A percentile compares a stretch with the other conserved stretches of the same genome.
Evolutionary conservation across 2,329 filamentous ascomycete species (phyloP).

Genomic region (Trichophyton equinum): DNA sequence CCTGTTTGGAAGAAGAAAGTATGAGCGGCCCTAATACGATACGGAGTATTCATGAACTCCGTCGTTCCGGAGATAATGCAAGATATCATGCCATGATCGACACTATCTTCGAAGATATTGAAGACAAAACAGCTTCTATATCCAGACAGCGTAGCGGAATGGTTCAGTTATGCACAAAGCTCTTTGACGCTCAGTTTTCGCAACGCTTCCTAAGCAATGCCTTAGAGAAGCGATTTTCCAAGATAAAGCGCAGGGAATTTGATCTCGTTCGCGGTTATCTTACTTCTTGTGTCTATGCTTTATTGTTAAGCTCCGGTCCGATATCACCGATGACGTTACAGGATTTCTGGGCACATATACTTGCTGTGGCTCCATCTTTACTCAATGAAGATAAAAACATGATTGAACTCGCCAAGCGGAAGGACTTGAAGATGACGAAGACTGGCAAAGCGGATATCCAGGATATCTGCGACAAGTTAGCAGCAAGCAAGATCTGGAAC

Average conservation of each 20-base stretch:
- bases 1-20: slow-evolving; percentile 37
- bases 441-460: slow-evolving; percentile 21
- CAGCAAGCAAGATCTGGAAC: slow-evolving; percentile 17
- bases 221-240: slow-evolving; percentile 56
- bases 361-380: slow-evolving; percentile 19
- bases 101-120: slow-evolving; percentile 47
- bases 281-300: slow-evolving; percentile 22
- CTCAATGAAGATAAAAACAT: slow-evolving; percentile 22
- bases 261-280: slow-evolving; percentile 36
- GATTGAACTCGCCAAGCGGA: slow-evolving; percentile 15
- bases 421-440: slow-evolving; percentile 20
- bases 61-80: slow-evolving; percentile 45
- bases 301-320: slow-evolving; percentile 20
- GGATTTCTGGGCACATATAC: slow-evolving; percentile 22
- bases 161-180: slow-evolving; percentile 43
- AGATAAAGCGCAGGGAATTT: slow-evolving; percentile 45
- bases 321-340: slow-evolving; percentile 21
- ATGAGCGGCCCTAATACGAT: slow-evolving; percentile 24
- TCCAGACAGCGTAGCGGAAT: slow-evolving; percentile 42
- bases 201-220: slow-evolving; percentile 58
- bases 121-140: slow-evolving; percentile 33
- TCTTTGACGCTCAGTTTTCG: slow-evolving; percentile 32
- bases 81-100: slow-evolving; percentile 45
- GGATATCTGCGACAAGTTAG: slow-evolving; percentile 17
- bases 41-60: slow-evolving; percentile 49